These are phyloP conservation scores for Colletotrichum abscissum DNA, from an alignment of 2,329 filamentous ascomycete species.

Conservation along the genomic window DNA sequence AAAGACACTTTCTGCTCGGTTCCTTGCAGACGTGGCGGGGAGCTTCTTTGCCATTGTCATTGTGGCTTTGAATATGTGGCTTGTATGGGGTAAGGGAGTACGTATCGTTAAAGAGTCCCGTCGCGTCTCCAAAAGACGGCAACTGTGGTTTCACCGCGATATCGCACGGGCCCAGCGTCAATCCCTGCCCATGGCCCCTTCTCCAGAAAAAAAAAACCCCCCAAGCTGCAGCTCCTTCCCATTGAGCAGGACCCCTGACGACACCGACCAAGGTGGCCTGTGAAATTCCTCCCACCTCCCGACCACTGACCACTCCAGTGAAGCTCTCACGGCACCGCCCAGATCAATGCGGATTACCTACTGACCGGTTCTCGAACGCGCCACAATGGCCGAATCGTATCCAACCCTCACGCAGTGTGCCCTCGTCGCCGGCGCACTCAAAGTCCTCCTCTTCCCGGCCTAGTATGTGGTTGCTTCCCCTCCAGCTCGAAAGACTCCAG, in stretches of 20 bases:
- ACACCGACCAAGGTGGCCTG: constrained; percentile 27
- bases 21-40: neutral
- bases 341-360: constrained; percentile 32
- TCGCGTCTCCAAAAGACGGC: constrained; percentile 7
- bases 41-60: neutral
- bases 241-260: constrained; percentile 28
- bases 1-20: neutral
- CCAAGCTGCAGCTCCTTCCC: constrained; percentile 15
- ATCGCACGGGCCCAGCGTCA: constrained; percentile 24
- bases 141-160: constrained; percentile 31
- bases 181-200: constrained; percentile 19
- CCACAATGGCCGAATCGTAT: constrained; percentile 80
- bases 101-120: neutral
- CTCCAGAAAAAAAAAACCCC: neutral
- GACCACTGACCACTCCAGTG: neutral
- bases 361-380: constrained; percentile 14
- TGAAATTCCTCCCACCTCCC: constrained; percentile 14
- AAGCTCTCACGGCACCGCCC: constrained; percentile 32
- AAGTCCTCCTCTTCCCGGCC: constrained; percentile 91
- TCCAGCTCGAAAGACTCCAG: neutral
- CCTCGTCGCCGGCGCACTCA: constrained; percentile 86
- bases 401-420: constrained; percentile 92
- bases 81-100: neutral
- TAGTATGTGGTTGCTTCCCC: constrained; percentile 73
- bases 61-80: constrained; percentile 7